Conservation (phyloP, 371 early-diverging fungal genomes). For the Rhizomucor miehei region DNA sequence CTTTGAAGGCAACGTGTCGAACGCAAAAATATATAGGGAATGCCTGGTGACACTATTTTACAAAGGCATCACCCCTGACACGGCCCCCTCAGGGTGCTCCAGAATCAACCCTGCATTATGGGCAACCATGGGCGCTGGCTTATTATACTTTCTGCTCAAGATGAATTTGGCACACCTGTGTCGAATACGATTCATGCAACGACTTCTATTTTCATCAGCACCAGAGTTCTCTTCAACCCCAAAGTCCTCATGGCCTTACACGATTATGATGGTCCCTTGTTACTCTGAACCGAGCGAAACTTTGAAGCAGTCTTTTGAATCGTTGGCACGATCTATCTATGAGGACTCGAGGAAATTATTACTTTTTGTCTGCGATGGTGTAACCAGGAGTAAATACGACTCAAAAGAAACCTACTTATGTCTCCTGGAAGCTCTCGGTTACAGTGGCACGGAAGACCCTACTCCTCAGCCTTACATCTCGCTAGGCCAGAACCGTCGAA, state of each 20-base stretch:
- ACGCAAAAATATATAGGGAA: slow-evolving; percentile 18
- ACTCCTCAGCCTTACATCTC: slow-evolving; percentile 33
- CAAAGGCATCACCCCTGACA: slow-evolving; percentile 27
- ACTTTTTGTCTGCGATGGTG: slow-evolving; percentile 52
- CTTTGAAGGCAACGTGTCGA: slow-evolving; percentile 29
- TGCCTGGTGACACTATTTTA: slow-evolving; percentile 36
- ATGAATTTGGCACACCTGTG: slow-evolving; percentile 43
- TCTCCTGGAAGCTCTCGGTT: slow-evolving; percentile 39
- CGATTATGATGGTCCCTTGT: slow-evolving; percentile 42
- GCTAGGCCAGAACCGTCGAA: slow-evolving; percentile 28
- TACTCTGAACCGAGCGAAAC: slow-evolving; percentile 38
- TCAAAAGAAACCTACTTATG: slow-evolving; percentile 27
- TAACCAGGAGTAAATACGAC: slow-evolving; percentile 19
- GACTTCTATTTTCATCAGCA: slow-evolving; percentile 24
- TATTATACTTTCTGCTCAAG: slow-evolving; percentile 38
- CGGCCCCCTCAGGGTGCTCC: slow-evolving; percentile 22
- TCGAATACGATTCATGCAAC: slow-evolving; percentile 34
- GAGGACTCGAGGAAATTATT: slow-evolving; percentile 48
- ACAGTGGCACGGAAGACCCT: slow-evolving; percentile 40
- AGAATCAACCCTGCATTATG: slow-evolving; percentile 45
- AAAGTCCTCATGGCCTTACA: slow-evolving; percentile 25
- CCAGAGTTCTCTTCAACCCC: slow-evolving; percentile 14
- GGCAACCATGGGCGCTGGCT: slow-evolving; percentile 44
- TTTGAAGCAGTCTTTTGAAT: slow-evolving; percentile 45
- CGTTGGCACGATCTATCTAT: slow-evolving; percentile 41